These are phyloP conservation scores for Halophytophthora polymorphica DNA, from an alignment of 352 stramenopile species.

Conservation along the genomic window DNA sequence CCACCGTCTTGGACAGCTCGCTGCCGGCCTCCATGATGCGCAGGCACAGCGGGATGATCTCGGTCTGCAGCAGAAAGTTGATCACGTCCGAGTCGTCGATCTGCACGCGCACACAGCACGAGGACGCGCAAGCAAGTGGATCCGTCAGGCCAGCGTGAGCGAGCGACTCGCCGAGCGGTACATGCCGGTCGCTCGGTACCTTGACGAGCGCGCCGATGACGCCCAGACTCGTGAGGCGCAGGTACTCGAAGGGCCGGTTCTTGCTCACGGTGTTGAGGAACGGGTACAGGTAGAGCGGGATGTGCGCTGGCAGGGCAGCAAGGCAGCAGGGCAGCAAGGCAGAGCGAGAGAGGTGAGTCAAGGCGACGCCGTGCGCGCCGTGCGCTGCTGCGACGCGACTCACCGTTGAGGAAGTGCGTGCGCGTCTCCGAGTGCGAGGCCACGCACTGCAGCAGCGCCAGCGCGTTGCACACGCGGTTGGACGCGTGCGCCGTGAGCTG, in stretches of 20 bases:
- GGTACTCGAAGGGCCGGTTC: conserved; percentile 98
- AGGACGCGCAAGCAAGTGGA: too few relatives aligned
- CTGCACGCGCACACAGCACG: conserved; percentile 34
- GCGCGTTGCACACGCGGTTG: conserved; percentile 98
- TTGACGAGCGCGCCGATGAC: conserved; percentile 99
- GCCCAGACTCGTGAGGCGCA: conserved; percentile 96
- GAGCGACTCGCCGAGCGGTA: too few relatives aligned
- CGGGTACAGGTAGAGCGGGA: conserved; percentile 98
- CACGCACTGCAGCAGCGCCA: conserved; percentile 98
- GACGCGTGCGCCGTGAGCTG: conserved; percentile 96
- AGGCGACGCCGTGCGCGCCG: too few relatives aligned
- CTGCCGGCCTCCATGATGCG: conserved; percentile 98
- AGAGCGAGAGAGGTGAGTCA: too few relatives aligned
- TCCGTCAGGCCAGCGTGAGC: too few relatives aligned
- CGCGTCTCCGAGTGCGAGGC: conserved; percentile 97
- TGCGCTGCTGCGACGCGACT: conserved; percentile 3
- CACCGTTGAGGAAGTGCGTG: conserved; percentile 94
- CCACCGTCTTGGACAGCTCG: conserved; percentile 98
- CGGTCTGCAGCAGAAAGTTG: conserved; percentile 98
- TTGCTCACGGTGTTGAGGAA: conserved; percentile 99
- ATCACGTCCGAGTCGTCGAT: conserved; percentile 99
- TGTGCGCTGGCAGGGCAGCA: conserved; percentile 74
- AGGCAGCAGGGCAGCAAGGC: not conserved
- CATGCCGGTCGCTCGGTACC: too few relatives aligned
- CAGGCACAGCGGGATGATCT: conserved; percentile 99